These are phyloP conservation scores for Citeromyces nyonsensis DNA, from an alignment of 805 yeast species.

Conservation along the genomic window DNA sequence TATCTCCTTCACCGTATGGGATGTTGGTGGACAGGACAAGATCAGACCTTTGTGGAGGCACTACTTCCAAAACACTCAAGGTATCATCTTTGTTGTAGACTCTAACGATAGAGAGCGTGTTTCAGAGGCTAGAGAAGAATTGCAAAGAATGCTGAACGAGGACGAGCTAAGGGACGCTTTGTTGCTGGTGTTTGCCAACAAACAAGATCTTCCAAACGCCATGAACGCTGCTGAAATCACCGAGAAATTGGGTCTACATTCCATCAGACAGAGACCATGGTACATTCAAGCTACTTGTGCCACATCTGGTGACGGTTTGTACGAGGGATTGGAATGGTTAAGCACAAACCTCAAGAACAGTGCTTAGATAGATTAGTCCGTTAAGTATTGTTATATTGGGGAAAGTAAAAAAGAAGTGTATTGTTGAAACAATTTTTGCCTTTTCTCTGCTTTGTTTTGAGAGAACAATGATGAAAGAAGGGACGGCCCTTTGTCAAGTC, in stretches of 20 bases:
- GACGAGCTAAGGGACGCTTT: constrained; percentile 96
- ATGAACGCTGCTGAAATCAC: constrained; percentile 98
- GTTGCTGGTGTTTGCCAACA: constrained; percentile 91
- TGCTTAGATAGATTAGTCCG: too few relatives aligned
- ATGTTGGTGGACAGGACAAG: constrained; percentile 99
- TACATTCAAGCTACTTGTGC: constrained; percentile 98
- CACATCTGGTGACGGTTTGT: constrained; percentile 96
- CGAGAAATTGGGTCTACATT: constrained; percentile 90
- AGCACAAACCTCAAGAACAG: constrained; percentile 70
- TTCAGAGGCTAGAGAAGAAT: constrained; percentile 94
- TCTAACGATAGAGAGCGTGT: constrained; percentile 97
- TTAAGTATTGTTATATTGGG: too few relatives aligned
- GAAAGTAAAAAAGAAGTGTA: too few relatives aligned
- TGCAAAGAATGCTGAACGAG: constrained; percentile 96
- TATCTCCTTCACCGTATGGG: constrained; percentile 96
- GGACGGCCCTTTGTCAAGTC: too few relatives aligned
- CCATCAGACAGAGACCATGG: constrained; percentile 98
- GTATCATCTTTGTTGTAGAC: constrained; percentile 95
- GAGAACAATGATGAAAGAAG: too few relatives aligned
- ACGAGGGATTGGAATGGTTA: constrained; percentile 97
- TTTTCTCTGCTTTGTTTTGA: too few relatives aligned
- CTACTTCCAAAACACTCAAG: constrained; percentile 97
- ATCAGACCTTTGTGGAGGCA: constrained; percentile 98
- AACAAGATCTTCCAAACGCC: constrained; percentile 97
- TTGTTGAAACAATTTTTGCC: too few relatives aligned